Percentiles rank a stretch among this genome's conserved stretches.
These are phyloP conservation scores for Cytauxzoon felis DNA, from an alignment of 169 alveolate species.

Conservation along the genomic window DNA sequence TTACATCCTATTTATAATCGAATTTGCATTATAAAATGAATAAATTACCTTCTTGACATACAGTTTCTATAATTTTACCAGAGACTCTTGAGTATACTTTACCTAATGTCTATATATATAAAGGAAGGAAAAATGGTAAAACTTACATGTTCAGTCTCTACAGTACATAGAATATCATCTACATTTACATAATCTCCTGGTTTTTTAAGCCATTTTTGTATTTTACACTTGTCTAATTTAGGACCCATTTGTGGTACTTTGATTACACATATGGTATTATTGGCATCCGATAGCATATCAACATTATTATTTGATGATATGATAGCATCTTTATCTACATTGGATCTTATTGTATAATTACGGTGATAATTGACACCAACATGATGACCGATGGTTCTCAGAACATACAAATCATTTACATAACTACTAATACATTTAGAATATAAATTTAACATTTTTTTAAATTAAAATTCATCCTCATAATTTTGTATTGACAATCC, in stretches of 20 bases:
- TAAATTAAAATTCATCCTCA: no score
- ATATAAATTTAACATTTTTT: no score
- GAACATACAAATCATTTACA: no score
- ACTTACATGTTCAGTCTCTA: constrained; percentile 55
- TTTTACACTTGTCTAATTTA: constrained; percentile 19
- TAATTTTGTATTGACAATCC: no score
- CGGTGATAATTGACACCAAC: no score
- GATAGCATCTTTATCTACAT: not conserved
- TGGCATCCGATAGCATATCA: not conserved
- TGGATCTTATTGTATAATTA: no score
- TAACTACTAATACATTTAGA: no score
- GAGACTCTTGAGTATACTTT: constrained; percentile 55
- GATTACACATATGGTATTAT: constrained; percentile 22
- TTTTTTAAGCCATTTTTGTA: constrained; percentile 43
- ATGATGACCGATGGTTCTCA: no score
- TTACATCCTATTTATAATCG: constrained; percentile 14
- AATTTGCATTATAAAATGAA: not conserved
- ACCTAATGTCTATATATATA: constrained; percentile 9
- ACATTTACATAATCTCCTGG: constrained; percentile 44
- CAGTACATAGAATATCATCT: constrained; percentile 40
- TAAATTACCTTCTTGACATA: constrained; percentile 36
- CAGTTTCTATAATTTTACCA: constrained; percentile 38
- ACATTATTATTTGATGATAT: not conserved
- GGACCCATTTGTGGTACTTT: constrained; percentile 45
- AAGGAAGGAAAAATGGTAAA: not conserved